Conservation (phyloP, 768 basidiomycete species). For the Hygrocybe coccinea region DNA sequence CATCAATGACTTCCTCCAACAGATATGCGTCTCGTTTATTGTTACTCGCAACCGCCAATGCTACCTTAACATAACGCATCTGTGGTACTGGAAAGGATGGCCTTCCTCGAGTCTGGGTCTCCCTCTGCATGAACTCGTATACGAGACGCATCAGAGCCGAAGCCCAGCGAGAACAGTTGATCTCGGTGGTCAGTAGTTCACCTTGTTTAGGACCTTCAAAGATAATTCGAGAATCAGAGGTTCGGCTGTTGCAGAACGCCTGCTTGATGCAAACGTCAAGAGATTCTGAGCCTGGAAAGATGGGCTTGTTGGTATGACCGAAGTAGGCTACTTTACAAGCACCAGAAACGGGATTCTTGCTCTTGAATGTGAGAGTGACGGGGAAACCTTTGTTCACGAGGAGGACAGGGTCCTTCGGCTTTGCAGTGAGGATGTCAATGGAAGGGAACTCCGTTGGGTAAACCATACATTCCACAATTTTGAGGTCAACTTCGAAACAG, state of each 20-base stretch:
- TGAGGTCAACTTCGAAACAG: background rate
- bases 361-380: background rate
- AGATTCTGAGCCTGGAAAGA: background rate
- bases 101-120: background rate
- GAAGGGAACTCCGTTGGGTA: background rate
- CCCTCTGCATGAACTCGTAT: background rate
- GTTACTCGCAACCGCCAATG: conserved; percentile 1
- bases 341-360: background rate
- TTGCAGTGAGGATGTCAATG: background rate
- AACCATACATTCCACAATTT: background rate
- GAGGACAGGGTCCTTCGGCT: background rate
- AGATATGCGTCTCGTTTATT: conserved; percentile 10
- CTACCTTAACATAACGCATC: conserved; percentile 4
- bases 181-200: background rate
- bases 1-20: conserved; percentile 17
- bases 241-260: background rate
- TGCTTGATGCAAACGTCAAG: conserved; percentile 8
- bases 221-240: background rate
- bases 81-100: conserved; percentile 2
- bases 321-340: background rate
- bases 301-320: background rate
- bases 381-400: background rate
- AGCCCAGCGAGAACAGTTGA: conserved; percentile 2
- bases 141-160: conserved; percentile 1
- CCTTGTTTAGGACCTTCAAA: conserved; percentile 1